Base-by-base conservation (phyloP, 768 basidiomycete genomes). In the Lentinus tigrinus region DNA sequence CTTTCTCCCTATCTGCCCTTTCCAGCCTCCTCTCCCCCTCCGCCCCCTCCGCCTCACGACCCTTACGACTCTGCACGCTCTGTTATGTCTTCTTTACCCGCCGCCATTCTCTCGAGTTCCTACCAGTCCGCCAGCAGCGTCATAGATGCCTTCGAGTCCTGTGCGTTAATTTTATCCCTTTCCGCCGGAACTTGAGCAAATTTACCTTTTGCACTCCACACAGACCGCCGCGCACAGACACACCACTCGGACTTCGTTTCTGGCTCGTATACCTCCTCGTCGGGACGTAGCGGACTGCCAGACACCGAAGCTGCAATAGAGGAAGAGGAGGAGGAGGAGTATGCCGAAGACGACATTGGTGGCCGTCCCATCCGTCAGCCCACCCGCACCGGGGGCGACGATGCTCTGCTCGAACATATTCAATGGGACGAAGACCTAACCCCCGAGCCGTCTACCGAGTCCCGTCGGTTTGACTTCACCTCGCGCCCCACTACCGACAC, bases 141-240 rank as follows among this genome's bases (percentile, higher is more conserved):
- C 51, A 61, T 63, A 46, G 65, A 63, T 54, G 61, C 55, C 9
- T 54, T 65, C 39, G 61, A 62, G 40, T 54, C 64, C 26, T 65
- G 64, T 65, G 31, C 52, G 64, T 58, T 11, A 24, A n/a, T 23
- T 43, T n/a, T 40, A 10, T n/a, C 16, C 38, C 40, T 5, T 36
- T 34, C 24, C 21, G 3, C 37, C 7, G 13, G 19, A 14, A 46
- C 14, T 2, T n/a, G 27, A 19, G 7, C 5, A 38, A 23, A 40
- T 36, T 26, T 14, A 58, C 46, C 9, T 52, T 43, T 42, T 46
- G 54, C 27, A 60, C 49, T 11, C 57, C 40, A 56, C 58, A 19
- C 62, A 91, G 89, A 90, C 68, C 84, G 83, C 53, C 81, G 89
- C 28, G 76, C 87, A 8, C 88, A 89, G 66, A 87, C 81, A 65